Conservation (phyloP, 1,139 yeast species). For the Zygosaccharomyces pseudobailii region DNA sequence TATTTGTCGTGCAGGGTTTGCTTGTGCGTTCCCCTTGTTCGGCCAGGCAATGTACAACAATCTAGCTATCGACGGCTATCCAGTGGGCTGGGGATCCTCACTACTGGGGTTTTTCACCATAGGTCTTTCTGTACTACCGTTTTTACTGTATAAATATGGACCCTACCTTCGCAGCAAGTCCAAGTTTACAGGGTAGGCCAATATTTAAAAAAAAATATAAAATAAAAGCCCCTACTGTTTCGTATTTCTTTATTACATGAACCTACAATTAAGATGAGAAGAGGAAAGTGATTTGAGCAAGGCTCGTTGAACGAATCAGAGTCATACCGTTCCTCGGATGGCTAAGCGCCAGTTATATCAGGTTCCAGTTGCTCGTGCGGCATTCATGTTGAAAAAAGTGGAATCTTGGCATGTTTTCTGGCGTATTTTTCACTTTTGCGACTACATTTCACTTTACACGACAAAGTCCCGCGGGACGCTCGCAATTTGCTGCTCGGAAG, state of each 20-base stretch:
- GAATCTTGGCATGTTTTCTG: not conserved
- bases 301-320: too few relatives aligned
- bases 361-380: too few relatives aligned
- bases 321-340: too few relatives aligned
- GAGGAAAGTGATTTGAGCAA: too few relatives aligned
- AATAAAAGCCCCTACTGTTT: not conserved
- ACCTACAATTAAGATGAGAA: too few relatives aligned
- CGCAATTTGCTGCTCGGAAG: not conserved
- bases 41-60: slow-evolving; percentile 49
- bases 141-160: slow-evolving; percentile 45
- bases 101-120: slow-evolving; percentile 43
- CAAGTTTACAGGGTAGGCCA: slow-evolving; percentile 35
- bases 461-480: not conserved
- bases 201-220: not conserved
- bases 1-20: slow-evolving; percentile 48
- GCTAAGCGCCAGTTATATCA: too few relatives aligned
- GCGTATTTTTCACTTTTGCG: not conserved
- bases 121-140: slow-evolving; percentile 44
- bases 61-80: slow-evolving; percentile 43
- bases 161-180: slow-evolving; percentile 47
- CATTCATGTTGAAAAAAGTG: too few relatives aligned
- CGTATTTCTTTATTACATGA: too few relatives aligned
- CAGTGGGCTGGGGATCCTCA: slow-evolving; percentile 55
- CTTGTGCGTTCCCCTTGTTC: slow-evolving; percentile 60
- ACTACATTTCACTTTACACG: not conserved